Conservation (phyloP, 768 basidiomycete species). For the Lactarius akahatsu region DNA sequence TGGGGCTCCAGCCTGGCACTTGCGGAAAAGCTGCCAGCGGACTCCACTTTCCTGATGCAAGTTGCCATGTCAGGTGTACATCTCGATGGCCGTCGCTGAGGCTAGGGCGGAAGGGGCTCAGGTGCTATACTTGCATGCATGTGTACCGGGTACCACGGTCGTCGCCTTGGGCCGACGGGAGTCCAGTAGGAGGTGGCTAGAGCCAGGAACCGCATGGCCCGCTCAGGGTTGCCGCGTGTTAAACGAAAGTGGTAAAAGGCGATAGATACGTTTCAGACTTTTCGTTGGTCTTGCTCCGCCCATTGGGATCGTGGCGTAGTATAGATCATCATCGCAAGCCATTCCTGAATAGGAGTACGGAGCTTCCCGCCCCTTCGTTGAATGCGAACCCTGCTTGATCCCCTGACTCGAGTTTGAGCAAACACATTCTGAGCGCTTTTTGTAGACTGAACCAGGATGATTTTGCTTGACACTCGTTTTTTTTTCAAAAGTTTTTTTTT, state of each 20-base stretch:
- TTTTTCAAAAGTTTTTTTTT: no score
- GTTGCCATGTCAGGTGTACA: slow-evolving; percentile 17
- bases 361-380: neutral
- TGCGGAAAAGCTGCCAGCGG: neutral
- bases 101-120: neutral
- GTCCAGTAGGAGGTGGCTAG: neutral
- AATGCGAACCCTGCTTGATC: neutral
- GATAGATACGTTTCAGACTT: slow-evolving; percentile 17
- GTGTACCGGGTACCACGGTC: neutral
- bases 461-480: neutral
- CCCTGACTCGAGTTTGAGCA: neutral
- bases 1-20: neutral
- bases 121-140: slow-evolving; percentile 1
- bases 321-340: slow-evolving; percentile 1
- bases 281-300: slow-evolving; percentile 5
- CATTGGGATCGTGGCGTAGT: slow-evolving; percentile 10
- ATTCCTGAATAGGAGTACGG: slow-evolving; percentile 17
- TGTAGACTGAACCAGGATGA: neutral
- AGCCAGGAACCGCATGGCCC: slow-evolving; percentile 1
- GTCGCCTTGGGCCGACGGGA: neutral
- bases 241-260: slow-evolving; percentile 24
- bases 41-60: slow-evolving; percentile 13
- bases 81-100: neutral
- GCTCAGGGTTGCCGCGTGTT: slow-evolving; percentile 7
- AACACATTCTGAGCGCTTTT: neutral